Conservation (phyloP, 2,329 filamentous ascomycete species). For the Ciborinia camelliae region DNA sequence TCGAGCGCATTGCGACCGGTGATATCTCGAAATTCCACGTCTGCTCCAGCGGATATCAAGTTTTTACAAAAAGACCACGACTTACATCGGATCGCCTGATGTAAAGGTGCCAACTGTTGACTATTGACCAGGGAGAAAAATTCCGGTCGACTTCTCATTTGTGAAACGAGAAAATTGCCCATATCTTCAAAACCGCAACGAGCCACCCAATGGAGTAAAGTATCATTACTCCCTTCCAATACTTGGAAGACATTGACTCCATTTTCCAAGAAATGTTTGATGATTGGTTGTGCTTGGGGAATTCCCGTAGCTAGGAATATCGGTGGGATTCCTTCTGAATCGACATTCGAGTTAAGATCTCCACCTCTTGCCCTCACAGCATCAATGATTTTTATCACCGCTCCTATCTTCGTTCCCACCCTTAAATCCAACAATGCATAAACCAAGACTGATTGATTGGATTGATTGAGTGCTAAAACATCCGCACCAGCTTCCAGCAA, state of each 20-base stretch:
- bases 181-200: slow-evolving; percentile 9
- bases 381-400: slow-evolving; percentile 2
- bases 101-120: slow-evolving; percentile 1
- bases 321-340: not conserved
- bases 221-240: not conserved
- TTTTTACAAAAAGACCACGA: not conserved
- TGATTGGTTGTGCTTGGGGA: not conserved
- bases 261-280: not conserved
- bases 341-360: slow-evolving; percentile 5
- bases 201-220: slow-evolving; percentile 10
- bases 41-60: not conserved
- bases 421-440: too few relatives aligned
- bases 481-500: slow-evolving; percentile 3
- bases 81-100: not conserved
- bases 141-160: slow-evolving; percentile 6
- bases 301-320: slow-evolving; percentile 9
- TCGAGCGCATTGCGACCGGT: not conserved
- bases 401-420: not conserved
- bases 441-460: slow-evolving; percentile 10
- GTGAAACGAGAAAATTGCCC: slow-evolving; percentile 4
- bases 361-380: slow-evolving; percentile 1
- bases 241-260: slow-evolving; percentile 6
- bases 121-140: not conserved
- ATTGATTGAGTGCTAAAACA: not conserved
- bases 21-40: not conserved